Conservation (phyloP, 306 rosid species). For the Nissolia schottii region DNA sequence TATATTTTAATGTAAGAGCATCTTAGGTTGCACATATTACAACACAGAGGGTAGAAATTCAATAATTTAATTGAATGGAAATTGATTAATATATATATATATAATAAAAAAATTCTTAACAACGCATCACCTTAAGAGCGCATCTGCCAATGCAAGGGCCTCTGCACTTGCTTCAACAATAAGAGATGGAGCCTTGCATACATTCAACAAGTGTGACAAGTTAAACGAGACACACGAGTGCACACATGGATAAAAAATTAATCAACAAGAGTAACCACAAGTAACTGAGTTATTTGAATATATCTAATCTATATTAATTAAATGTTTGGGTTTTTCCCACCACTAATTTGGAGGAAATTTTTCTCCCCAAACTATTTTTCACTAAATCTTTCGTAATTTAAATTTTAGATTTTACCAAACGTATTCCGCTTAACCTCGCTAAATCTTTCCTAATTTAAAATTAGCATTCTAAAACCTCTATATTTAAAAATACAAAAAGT, state of each 20-base stretch:
- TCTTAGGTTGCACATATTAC: neutral
- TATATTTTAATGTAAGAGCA: neutral
- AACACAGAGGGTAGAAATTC: conserved; percentile 1
- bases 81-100: conserved; percentile 13
- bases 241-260: neutral
- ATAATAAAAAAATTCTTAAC: conserved; percentile 8
- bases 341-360: too few relatives aligned
- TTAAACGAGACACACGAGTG: conserved; percentile 27
- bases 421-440: too few relatives aligned
- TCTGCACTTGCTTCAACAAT: conserved; percentile 88
- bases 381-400: too few relatives aligned
- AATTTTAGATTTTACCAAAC: too few relatives aligned
- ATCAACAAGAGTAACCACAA: conserved; percentile 11
- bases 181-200: conserved; percentile 74
- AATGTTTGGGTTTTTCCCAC: too few relatives aligned
- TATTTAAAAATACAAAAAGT: too few relatives aligned
- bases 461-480: too few relatives aligned
- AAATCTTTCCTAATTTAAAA: too few relatives aligned
- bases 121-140: conserved; percentile 93
- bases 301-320: too few relatives aligned
- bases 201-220: conserved; percentile 25
- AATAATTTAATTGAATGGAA: conserved; percentile 9
- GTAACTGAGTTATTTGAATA: neutral
- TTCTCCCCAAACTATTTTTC: too few relatives aligned
- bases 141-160: conserved; percentile 73